phyloP scores from a whole-genome alignment of 805 yeast genomes.

The Monosporozyma aerobia region DNA sequence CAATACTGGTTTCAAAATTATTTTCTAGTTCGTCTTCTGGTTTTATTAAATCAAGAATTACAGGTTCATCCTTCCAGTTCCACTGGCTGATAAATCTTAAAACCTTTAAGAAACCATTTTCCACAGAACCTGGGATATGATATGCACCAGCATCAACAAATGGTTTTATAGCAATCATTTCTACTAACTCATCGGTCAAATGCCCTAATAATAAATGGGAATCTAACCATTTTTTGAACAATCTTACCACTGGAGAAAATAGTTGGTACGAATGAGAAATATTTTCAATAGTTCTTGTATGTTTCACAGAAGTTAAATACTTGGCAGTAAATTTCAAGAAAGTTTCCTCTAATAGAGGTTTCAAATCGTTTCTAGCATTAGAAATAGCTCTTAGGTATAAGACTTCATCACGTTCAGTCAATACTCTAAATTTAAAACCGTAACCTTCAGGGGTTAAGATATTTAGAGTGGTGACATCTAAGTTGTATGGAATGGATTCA shows the following conservation, averaged over 20 bases:
- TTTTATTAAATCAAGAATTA: conserved; percentile 67
- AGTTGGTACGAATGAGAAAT: conserved; percentile 63
- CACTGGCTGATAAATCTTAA: conserved; percentile 65
- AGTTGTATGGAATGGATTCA: conserved; percentile 54
- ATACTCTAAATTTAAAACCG: conserved; percentile 69
- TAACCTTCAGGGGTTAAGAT: conserved; percentile 82
- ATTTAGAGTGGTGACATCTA: conserved; percentile 47
- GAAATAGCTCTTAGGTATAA: conserved; percentile 64
- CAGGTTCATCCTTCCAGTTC: conserved; percentile 91
- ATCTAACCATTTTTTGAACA: conserved; percentile 85
- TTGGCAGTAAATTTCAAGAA: conserved; percentile 55
- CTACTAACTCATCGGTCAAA: conserved; percentile 70
- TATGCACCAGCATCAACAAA: conserved; percentile 87
- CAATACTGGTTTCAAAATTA: conserved; percentile 16
- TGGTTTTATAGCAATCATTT: conserved; percentile 70
- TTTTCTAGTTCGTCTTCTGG: conserved; percentile 34
- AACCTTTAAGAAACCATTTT: conserved; percentile 71
- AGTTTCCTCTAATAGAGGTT: conserved; percentile 48
- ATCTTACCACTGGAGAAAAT: conserved; percentile 70
- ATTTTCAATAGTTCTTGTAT: conserved; percentile 68
- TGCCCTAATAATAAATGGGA: conserved; percentile 67
- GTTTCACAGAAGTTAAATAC: conserved; percentile 63
- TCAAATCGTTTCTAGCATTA: conserved; percentile 52
- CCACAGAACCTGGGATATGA: conserved; percentile 66
- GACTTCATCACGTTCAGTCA: conserved; percentile 76